Percentiles rank a stretch among this genome's conserved stretches.
Evolutionary conservation across 148 eudicot genomes (phyloP).

Genomic region (Heliosperma pusillum): DNA sequence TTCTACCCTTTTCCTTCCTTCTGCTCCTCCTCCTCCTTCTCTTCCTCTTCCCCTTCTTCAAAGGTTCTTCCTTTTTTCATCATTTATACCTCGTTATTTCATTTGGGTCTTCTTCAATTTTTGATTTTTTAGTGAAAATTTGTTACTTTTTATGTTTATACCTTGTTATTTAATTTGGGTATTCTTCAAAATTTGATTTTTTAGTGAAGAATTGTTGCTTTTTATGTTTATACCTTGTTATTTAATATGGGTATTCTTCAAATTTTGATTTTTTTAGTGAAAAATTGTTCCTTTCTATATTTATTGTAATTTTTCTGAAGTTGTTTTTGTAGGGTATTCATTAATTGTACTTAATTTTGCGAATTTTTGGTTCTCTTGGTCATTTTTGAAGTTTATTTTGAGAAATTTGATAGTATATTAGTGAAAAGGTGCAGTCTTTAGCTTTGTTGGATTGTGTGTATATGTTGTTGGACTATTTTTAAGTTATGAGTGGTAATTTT

Average conservation of each 20-base stretch:
- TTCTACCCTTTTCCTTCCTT: constrained; percentile 19
- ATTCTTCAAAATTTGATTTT: too few relatives aligned
- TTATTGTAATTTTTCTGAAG: not conserved
- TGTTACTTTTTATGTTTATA: too few relatives aligned
- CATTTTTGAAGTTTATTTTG: not conserved
- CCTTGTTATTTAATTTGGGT: too few relatives aligned
- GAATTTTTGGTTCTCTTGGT: not conserved
- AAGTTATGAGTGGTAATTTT: too few relatives aligned
- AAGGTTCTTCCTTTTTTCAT: constrained; percentile 2
- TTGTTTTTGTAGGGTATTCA: not conserved
- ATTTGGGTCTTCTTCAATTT: not conserved
- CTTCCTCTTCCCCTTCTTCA: constrained; percentile 14
- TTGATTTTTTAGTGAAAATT: too few relatives aligned
- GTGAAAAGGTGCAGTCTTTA: not conserved
- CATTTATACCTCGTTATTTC: not conserved
- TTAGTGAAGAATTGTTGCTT: too few relatives aligned
- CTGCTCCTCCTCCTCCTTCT: constrained; percentile 17
- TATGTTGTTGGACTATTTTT: too few relatives aligned
- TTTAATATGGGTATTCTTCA: too few relatives aligned
- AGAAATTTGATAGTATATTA: not conserved
- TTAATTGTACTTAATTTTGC: not conserved
- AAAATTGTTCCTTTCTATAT: not conserved
- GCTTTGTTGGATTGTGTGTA: not conserved
- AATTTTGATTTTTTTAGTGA: too few relatives aligned
- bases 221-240: too few relatives aligned